Evolutionary conservation across 768 basidiomycete genomes (phyloP).

Genomic region (Boletales sp.): DNA sequence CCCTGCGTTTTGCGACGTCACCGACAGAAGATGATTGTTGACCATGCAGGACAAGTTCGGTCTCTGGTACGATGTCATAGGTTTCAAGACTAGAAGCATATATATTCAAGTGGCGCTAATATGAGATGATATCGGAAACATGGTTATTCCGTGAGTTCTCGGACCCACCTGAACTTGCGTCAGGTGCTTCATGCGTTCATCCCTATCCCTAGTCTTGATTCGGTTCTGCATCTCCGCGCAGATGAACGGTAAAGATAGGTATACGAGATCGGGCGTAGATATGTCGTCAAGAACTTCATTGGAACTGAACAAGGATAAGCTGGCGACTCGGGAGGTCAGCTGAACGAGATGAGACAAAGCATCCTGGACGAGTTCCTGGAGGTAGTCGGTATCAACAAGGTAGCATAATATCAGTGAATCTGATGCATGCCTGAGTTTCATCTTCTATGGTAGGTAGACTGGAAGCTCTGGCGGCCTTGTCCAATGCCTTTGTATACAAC

Average conservation of each 20-base stretch:
- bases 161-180: conserved; percentile 54
- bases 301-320: conserved; percentile 72
- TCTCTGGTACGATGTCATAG: conserved; percentile 63
- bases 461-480: conserved; percentile 35
- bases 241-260: conserved; percentile 70
- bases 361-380: conserved; percentile 56
- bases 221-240: conserved; percentile 63
- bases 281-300: conserved; percentile 86
- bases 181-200: conserved; percentile 56
- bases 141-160: conserved; percentile 3
- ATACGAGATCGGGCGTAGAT: conserved; percentile 69
- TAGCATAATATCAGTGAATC: background rate
- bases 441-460: conserved; percentile 40
- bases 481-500: conserved; percentile 40
- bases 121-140: background rate
- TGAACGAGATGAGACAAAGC: conserved; percentile 54
- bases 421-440: conserved; percentile 41
- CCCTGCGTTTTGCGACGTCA: conserved; percentile 71
- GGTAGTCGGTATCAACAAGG: conserved; percentile 8
- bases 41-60: conserved; percentile 54
- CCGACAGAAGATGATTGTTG: conserved; percentile 44
- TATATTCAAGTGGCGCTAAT: conserved; percentile 44
- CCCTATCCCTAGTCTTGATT: conserved; percentile 49
- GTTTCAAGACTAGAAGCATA: conserved; percentile 53
- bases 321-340: conserved; percentile 50